phyloP scores from a whole-genome alignment of 768 basidiomycete species.

The Boletus huronensis region DNA sequence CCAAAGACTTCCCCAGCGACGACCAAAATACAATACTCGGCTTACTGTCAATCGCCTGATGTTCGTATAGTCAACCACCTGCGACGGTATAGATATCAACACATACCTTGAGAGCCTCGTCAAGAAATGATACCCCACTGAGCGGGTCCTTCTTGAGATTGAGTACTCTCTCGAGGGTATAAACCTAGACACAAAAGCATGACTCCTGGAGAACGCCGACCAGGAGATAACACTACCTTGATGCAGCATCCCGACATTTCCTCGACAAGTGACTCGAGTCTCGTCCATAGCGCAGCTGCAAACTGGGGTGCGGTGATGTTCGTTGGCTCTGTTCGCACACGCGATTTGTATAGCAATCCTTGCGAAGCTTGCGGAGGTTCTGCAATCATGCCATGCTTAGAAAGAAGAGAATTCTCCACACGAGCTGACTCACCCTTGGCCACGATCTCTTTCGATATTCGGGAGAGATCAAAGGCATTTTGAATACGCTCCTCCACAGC shows the following conservation, averaged over 20 bases:
- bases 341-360: conserved; percentile 70
- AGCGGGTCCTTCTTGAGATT: conserved; percentile 81
- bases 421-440: conserved; percentile 56
- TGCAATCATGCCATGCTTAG: neutral
- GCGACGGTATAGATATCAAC: neutral
- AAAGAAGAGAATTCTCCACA: neutral
- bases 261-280: conserved; percentile 74
- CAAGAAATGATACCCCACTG: conserved; percentile 76
- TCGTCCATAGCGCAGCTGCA: conserved; percentile 48
- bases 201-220: neutral
- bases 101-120: conserved; percentile 87
- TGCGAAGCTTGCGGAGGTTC: conserved; percentile 28
- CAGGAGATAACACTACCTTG: conserved; percentile 49
- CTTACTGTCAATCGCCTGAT: conserved; percentile 82
- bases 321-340: conserved; percentile 88
- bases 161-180: conserved; percentile 92
- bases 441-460: conserved; percentile 83
- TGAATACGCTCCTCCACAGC: conserved; percentile 80
- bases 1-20: conserved; percentile 72
- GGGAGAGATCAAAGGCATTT: conserved; percentile 79
- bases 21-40: conserved; percentile 93
- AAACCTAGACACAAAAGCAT: conserved; percentile 53
- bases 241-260: conserved; percentile 90
- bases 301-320: conserved; percentile 85
- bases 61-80: conserved; percentile 1